Evolutionary conservation across 2,329 filamentous ascomycete species (phyloP), one percentile per base, ranked within the genome.

Genomic region (Talaromyces rugulosus): DNA sequence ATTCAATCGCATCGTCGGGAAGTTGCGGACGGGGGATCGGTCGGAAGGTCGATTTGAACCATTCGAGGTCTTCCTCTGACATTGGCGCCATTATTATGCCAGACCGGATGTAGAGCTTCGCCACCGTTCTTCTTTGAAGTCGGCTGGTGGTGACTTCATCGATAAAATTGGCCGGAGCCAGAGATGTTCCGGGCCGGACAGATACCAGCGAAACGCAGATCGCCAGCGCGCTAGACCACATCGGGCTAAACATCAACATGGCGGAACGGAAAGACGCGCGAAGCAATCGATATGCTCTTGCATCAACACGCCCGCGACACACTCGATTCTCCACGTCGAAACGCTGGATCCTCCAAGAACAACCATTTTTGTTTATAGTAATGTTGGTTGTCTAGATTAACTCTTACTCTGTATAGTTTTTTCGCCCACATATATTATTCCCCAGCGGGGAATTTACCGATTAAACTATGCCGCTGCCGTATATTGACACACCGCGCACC

Each of bases 401-500:
- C 2, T 54, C 5, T 55, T 53, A 53, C 30, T 5, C 23, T 7
- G 14, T 18, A 53, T 31, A 31, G 50, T 16, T 16, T 53, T 27
- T n/a, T 31, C 12, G 27, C 9, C n/a, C 28, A 0, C 4, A 53
- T 53, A 28, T 31, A n/a, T 33, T 54, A 36, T 53, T 31, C 50
- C 50, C 50, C 28, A 8, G 12, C 36, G 50, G 50, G 50, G 50
- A 53, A 30, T 7, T 30, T 27, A n/a, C 30, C 8, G 50, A 16
- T 16, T 53, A 30, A 23, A 80, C 70, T 68, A 91, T 91, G 88
- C 85, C 83, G 63, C 83, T 85, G 66, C 84, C 85, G 47, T 88
- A 87, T 71, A 83, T 96, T 77, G 90, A 95, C 78, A 96, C 93
- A 69, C 94, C 94, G 71, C 89, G 89, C 74, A 96, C 92, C 64